Conservation (phyloP, 2,329 filamentous ascomycete species). For the Lasiodiplodia citricola region DNA sequence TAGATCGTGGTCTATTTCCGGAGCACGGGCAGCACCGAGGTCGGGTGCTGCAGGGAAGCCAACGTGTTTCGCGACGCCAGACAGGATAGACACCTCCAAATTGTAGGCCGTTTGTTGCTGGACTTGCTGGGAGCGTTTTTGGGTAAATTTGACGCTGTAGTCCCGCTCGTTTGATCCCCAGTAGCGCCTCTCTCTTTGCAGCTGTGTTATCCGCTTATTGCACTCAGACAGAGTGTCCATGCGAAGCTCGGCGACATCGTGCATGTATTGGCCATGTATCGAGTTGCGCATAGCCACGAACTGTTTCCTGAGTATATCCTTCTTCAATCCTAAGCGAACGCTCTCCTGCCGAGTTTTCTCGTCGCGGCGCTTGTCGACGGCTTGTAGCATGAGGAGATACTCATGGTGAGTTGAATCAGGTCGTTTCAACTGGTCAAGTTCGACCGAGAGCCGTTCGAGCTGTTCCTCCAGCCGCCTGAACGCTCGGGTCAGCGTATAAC, state of each 20-base stretch:
- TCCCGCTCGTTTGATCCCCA: conserved; percentile 79
- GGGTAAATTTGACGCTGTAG: conserved; percentile 81
- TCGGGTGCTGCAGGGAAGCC: conserved; percentile 95
- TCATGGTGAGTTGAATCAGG: conserved; percentile 79
- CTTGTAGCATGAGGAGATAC: conserved; percentile 87
- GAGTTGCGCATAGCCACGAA: conserved; percentile 25
- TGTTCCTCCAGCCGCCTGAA: conserved; percentile 84
- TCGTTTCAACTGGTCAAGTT: conserved; percentile 65
- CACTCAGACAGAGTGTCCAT: conserved; percentile 80
- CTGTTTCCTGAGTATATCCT: conserved; percentile 63
- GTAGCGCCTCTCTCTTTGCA: conserved; percentile 85
- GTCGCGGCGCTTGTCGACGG: conserved; percentile 79
- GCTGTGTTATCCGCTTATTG: conserved; percentile 89
- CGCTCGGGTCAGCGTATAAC: not conserved
- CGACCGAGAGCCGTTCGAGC: conserved; percentile 76
- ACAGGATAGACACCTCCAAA: conserved; percentile 87
- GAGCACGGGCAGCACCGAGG: conserved; percentile 71
- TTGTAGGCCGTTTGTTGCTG: conserved; percentile 91
- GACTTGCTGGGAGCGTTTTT: conserved; percentile 76
- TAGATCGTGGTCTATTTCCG: conserved; percentile 85
- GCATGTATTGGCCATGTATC: conserved; percentile 21
- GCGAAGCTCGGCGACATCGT: conserved; percentile 72
- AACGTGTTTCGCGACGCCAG: conserved; percentile 91
- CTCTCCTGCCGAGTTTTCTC: conserved; percentile 80
- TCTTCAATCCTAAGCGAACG: conserved; percentile 73